These are phyloP conservation scores for Aspergillus novoparasiticus DNA, from an alignment of 2,329 filamentous ascomycete genomes.

Conservation along the genomic window DNA sequence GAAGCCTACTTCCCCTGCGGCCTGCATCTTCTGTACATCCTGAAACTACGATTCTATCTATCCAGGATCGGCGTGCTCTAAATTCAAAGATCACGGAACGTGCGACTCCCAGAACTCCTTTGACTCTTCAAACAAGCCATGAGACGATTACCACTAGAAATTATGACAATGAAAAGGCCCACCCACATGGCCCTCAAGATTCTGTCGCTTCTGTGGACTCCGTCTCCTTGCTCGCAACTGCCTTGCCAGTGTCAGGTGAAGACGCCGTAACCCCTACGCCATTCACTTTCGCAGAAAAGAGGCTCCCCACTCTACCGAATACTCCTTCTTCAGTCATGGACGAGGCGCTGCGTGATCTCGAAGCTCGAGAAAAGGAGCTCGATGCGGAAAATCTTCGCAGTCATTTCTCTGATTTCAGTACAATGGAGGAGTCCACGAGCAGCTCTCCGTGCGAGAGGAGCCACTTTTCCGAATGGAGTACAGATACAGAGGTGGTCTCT, in stretches of 20 bases:
- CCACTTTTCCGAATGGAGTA: slow-evolving; percentile 46
- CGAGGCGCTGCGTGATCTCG: slow-evolving; percentile 40
- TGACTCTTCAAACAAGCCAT: slow-evolving; percentile 31
- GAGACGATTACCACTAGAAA: slow-evolving; percentile 5
- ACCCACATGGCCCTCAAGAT: slow-evolving; percentile 9
- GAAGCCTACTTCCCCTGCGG: slow-evolving; percentile 16
- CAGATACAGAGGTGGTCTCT: slow-evolving; percentile 39
- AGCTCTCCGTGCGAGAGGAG: slow-evolving; percentile 36
- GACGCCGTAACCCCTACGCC: slow-evolving; percentile 30
- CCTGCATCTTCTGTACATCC: slow-evolving; percentile 15
- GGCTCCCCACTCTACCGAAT: slow-evolving; percentile 50
- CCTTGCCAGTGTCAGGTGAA: slow-evolving; percentile 17
- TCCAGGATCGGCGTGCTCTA: slow-evolving; percentile 42
- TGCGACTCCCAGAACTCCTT: slow-evolving; percentile 28
- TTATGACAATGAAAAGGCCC: slow-evolving; percentile 18
- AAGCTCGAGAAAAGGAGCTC: slow-evolving; percentile 34
- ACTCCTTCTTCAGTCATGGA: slow-evolving; percentile 50
- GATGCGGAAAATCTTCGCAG: slow-evolving; percentile 40
- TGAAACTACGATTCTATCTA: slow-evolving; percentile 27
- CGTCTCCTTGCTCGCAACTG: slow-evolving; percentile 25
- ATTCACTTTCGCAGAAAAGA: slow-evolving; percentile 37
- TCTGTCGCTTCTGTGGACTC: slow-evolving; percentile 23
- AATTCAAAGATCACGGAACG: slow-evolving; percentile 31
- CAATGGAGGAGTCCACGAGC: slow-evolving; percentile 33
- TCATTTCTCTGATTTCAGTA: slow-evolving; percentile 46